Evolutionary conservation across 371 early-diverging fungal species (phyloP), one percentile per base, ranked within the genome.

Genomic region (Nematocida sp.): DNA sequence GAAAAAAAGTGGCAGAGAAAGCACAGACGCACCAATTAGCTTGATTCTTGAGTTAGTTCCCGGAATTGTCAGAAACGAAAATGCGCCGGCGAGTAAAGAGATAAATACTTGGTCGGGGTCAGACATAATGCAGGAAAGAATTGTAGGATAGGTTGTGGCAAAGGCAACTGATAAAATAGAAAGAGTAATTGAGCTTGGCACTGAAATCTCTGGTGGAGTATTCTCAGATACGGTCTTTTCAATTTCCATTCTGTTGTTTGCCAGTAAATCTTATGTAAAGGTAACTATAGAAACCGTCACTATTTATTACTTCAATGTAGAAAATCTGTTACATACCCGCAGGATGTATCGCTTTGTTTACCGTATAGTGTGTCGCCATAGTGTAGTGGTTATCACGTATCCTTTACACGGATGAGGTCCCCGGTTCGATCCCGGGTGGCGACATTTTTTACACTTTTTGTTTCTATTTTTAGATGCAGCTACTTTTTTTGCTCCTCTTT

Each of bases 311-410:
- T 54, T 54, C 33, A 33, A 33, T 33, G 33, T 33, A 33, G 33
- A 33, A 33, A 33, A 33, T 33, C 33, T 33, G 33, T 33, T 33
- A 33, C 33, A 33, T 33, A 33, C 33, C 33, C 33, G 33, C 33
- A 33, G 33, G 33, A 33, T 33, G 33, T 33, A 33, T 23, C 39
- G 11, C 18, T 1, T 60, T 60, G 11, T 20, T 60, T 60, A 25
- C 11, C 23, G 11, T 33, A 40, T 18, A 25, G 9, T 56, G 54
- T 62, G 86, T 82, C 75, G 72, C 83, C 83, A 76, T 87, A 87
- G 88, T 87, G 88, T 87, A 87, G 88, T 86, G 88, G 88, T 87
- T 86, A 87, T 87, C 86, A 87, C 88, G 86, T 83, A 84, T 83
- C 86, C 88, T 86, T 87, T 84, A 87, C 88, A 87, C 86, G 88